Conservation (phyloP, 2,329 filamentous ascomycete genomes). For the Alternaria alternata region DNA sequence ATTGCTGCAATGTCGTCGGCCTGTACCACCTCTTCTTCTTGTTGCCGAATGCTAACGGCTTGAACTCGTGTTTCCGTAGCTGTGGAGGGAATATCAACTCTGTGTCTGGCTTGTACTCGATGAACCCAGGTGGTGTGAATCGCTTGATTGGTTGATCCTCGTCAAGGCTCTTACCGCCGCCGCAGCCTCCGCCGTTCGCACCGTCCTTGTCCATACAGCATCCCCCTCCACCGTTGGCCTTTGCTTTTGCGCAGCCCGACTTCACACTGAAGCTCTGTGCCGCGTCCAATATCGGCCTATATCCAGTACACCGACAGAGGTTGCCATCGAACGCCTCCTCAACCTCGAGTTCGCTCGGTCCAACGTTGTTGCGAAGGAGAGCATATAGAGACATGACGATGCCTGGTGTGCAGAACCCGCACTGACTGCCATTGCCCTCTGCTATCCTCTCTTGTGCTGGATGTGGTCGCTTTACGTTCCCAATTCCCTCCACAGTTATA, state of each 20-base stretch:
- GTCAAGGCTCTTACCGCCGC: constrained; percentile 53
- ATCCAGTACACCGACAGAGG: constrained; percentile 93
- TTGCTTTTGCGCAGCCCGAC: constrained; percentile 63
- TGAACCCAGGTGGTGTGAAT: constrained; percentile 89
- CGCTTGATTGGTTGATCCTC: constrained; percentile 59
- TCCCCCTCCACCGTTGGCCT: constrained; percentile 66
- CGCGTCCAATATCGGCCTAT: constrained; percentile 90
- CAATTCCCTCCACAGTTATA: constrained; percentile 96
- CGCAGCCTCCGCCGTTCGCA: constrained; percentile 55
- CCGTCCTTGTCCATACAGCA: constrained; percentile 73
- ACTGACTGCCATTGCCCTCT: constrained; percentile 91
- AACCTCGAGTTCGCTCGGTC: constrained; percentile 80
- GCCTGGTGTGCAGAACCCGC: constrained; percentile 93
- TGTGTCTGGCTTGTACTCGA: constrained; percentile 91
- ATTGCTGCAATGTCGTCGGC: constrained; percentile 83
- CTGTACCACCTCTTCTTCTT: constrained; percentile 95
- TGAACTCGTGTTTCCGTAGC: constrained; percentile 82
- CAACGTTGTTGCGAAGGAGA: constrained; percentile 81
- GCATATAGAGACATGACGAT: constrained; percentile 99
- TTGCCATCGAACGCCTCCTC: constrained; percentile 99
- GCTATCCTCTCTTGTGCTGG: constrained; percentile 91
- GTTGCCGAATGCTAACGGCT: constrained; percentile 87
- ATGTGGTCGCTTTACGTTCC: constrained; percentile 85
- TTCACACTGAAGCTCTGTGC: constrained; percentile 83
- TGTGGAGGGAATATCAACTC: constrained; percentile 93